Evolutionary conservation across 805 yeast species (phyloP).

Genomic region (Schwanniomyces occidentalis): DNA sequence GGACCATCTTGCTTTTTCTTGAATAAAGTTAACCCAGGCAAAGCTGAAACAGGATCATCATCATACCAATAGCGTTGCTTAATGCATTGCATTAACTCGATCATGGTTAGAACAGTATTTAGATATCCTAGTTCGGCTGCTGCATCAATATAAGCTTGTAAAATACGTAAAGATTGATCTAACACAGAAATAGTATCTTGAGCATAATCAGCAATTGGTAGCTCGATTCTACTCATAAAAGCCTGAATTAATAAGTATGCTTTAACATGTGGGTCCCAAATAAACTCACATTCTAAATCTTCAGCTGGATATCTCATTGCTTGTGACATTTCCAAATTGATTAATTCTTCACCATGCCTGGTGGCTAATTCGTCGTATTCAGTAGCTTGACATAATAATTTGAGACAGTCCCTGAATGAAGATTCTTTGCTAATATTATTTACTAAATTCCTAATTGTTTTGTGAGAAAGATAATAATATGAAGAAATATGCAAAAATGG

Average conservation of each 20-base stretch:
- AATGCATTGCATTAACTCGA: slow-evolving; percentile 77
- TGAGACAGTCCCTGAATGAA: slow-evolving; percentile 63
- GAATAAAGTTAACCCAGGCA: slow-evolving; percentile 46
- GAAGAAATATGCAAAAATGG: slow-evolving; percentile 84
- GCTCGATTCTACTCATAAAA: slow-evolving; percentile 64
- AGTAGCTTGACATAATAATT: slow-evolving; percentile 57
- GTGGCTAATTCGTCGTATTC: slow-evolving; percentile 90
- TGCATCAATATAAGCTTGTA: slow-evolving; percentile 90
- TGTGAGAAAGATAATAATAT: slow-evolving; percentile 89
- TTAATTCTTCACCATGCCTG: slow-evolving; percentile 86
- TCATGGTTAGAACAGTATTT: slow-evolving; percentile 57
- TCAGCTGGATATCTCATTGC: slow-evolving; percentile 64
- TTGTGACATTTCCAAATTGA: slow-evolving; percentile 80
- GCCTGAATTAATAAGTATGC: slow-evolving; percentile 74
- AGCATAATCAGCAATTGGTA: slow-evolving; percentile 92
- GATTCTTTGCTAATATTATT: slow-evolving; percentile 48
- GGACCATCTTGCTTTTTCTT: slow-evolving; percentile 2
- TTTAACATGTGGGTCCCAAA: slow-evolving; percentile 89
- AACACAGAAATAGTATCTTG: slow-evolving; percentile 92
- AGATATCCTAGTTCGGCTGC: slow-evolving; percentile 81
- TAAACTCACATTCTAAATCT: slow-evolving; percentile 56
- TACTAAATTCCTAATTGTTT: slow-evolving; percentile 73
- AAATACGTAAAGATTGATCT: slow-evolving; percentile 90
- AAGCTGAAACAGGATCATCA: slow-evolving; percentile 60
- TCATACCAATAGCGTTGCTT: slow-evolving; percentile 90